phyloP scores from a whole-genome alignment of 257 asterid species.

The Prunella vulgaris region DNA sequence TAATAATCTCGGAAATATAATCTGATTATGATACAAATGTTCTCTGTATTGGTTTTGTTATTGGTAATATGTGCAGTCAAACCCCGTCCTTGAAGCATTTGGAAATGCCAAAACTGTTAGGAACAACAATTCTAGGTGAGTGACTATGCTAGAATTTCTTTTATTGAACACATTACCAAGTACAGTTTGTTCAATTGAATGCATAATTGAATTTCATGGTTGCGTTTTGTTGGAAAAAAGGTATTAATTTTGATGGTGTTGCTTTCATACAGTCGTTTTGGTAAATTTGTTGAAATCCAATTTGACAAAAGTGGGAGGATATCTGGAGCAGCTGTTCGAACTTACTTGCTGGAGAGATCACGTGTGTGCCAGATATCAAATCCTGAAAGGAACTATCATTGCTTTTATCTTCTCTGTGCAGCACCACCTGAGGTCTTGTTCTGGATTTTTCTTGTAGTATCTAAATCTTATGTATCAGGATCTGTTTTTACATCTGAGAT shows the following conservation, averaged over 20 bases:
- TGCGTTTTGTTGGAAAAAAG: constrained; percentile 3
- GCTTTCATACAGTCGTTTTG: constrained; percentile 74
- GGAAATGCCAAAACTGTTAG: constrained; percentile 98
- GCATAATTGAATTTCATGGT: background rate
- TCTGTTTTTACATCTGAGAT: constrained; percentile 20
- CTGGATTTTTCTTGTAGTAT: constrained; percentile 7
- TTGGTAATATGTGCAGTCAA: constrained; percentile 57
- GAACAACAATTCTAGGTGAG: constrained; percentile 94
- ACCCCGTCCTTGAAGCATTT: constrained; percentile 98
- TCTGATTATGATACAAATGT: constrained; percentile 12
- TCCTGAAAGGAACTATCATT: constrained; percentile 99
- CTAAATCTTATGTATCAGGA: constrained; percentile 14
- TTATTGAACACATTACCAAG: background rate
- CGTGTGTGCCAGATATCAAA: constrained; percentile 94
- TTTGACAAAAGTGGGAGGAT: constrained; percentile 95
- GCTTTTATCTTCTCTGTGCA: constrained; percentile 96
- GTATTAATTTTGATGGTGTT: constrained; percentile 20
- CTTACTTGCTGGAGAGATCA: constrained; percentile 96
- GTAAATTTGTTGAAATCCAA: constrained; percentile 99
- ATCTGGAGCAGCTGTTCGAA: constrained; percentile 98
- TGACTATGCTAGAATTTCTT: constrained; percentile 17
- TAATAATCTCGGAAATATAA: background rate
- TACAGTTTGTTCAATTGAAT: background rate
- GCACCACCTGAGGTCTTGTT: constrained; percentile 83
- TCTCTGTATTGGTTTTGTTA: constrained; percentile 15